A percentile compares a stretch with the other conserved stretches of the same genome.
Conservation (phyloP, 1,284 basidiomycete species). For the Coniferiporia sulphurascens region DNA sequence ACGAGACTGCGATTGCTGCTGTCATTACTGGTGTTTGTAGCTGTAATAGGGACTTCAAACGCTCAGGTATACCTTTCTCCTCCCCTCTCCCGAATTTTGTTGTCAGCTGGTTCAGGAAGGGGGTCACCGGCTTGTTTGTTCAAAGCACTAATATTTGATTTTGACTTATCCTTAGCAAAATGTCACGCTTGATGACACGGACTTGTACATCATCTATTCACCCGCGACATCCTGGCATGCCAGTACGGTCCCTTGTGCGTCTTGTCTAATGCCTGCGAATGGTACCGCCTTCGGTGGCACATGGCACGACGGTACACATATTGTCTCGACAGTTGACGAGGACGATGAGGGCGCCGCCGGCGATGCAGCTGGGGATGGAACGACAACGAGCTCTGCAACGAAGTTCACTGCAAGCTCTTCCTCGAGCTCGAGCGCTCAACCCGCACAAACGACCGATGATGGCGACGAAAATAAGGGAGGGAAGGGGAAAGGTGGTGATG, state of each 20-base stretch:
- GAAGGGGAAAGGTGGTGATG: slow-evolving; percentile 20
- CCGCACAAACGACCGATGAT: slow-evolving; percentile 12
- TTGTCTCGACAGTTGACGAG: slow-evolving; percentile 27
- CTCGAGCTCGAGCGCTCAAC: slow-evolving; percentile 5
- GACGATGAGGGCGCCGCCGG: slow-evolving; percentile 23
- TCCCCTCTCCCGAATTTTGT: background rate
- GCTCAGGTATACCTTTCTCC: slow-evolving; percentile 7
- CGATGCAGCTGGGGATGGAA: slow-evolving; percentile 5
- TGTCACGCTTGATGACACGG: slow-evolving; percentile 42
- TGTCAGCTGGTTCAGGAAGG: background rate
- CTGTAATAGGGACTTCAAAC: background rate
- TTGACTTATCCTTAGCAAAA: slow-evolving; percentile 26
- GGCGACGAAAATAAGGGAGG: slow-evolving; percentile 21
- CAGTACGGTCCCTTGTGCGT: slow-evolving; percentile 29
- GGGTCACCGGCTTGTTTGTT: background rate
- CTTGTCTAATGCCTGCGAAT: slow-evolving; percentile 32
- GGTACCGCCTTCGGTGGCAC: slow-evolving; percentile 31
- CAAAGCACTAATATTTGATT: background rate
- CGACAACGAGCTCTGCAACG: slow-evolving; percentile 10
- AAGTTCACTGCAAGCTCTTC: background rate
- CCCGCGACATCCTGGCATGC: slow-evolving; percentile 38
- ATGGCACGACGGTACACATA: slow-evolving; percentile 40
- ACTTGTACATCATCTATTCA: slow-evolving; percentile 37
- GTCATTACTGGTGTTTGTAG: background rate
- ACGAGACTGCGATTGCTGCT: slow-evolving; percentile 1